A percentile compares a stretch with the other conserved stretches of the same genome.
phyloP scores from a whole-genome alignment of 768 basidiomycete species.

The Crepidotus variabilis region DNA sequence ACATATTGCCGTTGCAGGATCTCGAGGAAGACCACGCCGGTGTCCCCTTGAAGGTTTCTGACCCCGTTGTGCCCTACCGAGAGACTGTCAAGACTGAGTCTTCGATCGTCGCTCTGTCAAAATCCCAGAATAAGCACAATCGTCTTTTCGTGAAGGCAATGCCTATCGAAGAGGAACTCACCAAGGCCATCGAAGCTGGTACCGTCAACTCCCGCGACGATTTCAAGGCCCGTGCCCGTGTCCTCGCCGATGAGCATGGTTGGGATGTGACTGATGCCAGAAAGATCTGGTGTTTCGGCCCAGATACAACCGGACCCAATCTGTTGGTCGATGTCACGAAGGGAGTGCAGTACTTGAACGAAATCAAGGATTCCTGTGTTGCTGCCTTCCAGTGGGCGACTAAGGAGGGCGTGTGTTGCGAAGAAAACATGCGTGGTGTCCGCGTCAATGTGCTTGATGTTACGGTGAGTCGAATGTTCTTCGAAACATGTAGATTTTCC shows the following conservation, averaged over 20 bases:
- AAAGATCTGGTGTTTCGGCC: slow-evolving; percentile 99
- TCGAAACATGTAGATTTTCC: background rate
- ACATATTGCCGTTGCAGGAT: slow-evolving; percentile 51
- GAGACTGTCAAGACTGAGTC: slow-evolving; percentile 98
- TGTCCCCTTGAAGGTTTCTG: slow-evolving; percentile 97
- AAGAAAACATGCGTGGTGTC: slow-evolving; percentile 99
- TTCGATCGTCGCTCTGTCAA: slow-evolving; percentile 92
- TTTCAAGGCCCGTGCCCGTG: slow-evolving; percentile 93
- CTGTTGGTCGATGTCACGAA: slow-evolving; percentile 97
- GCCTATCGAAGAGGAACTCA: slow-evolving; percentile 92
- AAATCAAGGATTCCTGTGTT: slow-evolving; percentile 99
- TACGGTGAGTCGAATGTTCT: slow-evolving; percentile 51
- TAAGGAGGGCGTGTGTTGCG: slow-evolving; percentile 94
- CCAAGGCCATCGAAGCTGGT: slow-evolving; percentile 88
- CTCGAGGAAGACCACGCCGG: slow-evolving; percentile 99
- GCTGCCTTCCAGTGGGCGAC: slow-evolving; percentile 99
- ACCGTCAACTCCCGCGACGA: slow-evolving; percentile 89
- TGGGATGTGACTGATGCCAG: slow-evolving; percentile 99
- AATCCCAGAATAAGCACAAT: slow-evolving; percentile 99
- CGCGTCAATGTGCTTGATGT: slow-evolving; percentile 96
- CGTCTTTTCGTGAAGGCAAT: slow-evolving; percentile 92
- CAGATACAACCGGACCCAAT: slow-evolving; percentile 96
- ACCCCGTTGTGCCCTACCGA: slow-evolving; percentile 95
- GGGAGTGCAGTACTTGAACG: slow-evolving; percentile 98
- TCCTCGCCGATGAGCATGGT: slow-evolving; percentile 92